A percentile compares a stretch with the other conserved stretches of the same genome.
Conservation (phyloP, 1,284 basidiomycete genomes). For the Mycena sp. region DNA sequence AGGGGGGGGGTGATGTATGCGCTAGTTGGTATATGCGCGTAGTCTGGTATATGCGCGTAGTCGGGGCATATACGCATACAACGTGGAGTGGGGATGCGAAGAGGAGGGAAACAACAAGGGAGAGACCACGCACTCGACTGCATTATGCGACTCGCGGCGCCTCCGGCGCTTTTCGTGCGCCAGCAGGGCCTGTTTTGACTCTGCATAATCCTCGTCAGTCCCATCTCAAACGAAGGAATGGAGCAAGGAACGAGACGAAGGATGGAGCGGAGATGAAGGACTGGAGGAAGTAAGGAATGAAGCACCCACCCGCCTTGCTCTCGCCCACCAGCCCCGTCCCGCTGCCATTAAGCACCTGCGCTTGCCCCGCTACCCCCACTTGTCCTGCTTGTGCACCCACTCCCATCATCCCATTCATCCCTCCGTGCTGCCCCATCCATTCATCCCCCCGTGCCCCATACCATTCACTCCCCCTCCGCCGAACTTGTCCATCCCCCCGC, state of each 20-base stretch:
- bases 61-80: too few relatives aligned
- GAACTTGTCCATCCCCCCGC: background rate
- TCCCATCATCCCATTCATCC: background rate
- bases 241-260: background rate
- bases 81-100: too few relatives aligned
- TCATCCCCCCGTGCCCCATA: too few relatives aligned
- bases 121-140: too few relatives aligned
- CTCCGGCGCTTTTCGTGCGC: constrained; percentile 33
- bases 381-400: background rate
- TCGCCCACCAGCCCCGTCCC: background rate
- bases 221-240: too few relatives aligned
- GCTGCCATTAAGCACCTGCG: background rate
- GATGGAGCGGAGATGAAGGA: background rate
- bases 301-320: constrained; percentile 15
- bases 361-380: background rate
- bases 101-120: too few relatives aligned
- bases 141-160: constrained; percentile 57
- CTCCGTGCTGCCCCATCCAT: too few relatives aligned
- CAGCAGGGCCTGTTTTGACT: constrained; percentile 25
- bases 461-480: background rate
- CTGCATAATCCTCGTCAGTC: too few relatives aligned
- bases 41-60: too few relatives aligned
- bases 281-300: background rate
- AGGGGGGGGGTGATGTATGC: too few relatives aligned
- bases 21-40: too few relatives aligned